Base-by-base conservation (phyloP, 345 rosid genomes). In the Brassica carinata region DNA sequence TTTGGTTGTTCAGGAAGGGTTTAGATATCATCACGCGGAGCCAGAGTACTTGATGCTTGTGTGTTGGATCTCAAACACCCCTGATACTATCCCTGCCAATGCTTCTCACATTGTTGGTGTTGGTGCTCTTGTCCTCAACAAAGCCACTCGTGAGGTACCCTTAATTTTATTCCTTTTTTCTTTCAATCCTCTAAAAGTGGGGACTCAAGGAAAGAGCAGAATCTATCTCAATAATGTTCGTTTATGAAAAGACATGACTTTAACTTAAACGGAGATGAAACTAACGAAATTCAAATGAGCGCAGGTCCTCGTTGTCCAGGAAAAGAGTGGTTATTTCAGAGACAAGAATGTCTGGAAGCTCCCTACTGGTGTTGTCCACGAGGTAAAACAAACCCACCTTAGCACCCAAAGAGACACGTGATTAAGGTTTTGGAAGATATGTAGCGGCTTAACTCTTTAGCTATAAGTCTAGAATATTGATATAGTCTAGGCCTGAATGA, bases 241-340 rank as follows among this genome's bases (percentile, higher is more conserved):
- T 59, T 8, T 26, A 0, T 61, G 65, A 40, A 40, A 40, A 48
- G 11, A 26, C 3, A 5, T 29, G 30, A 27, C 66, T 9, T 62
- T 62, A 33, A 61, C 65, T 30, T 26, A 15, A 62, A 26, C 33
- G 8, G 31, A 26, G 64, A 59, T 26, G 65, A 33, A 59, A 55
- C 9, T 36, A 36, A 36, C 43, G 9, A 36, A 36, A 36, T 36
- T 36, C 43, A 36, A 36, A 13, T 45, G 55, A 55, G 53, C 51
- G 68, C 72, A 92, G 97, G 85, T 94, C 57, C 93, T 94, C 8
- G 98, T 94, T 38, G 98, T 94, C 63, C 91, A 89, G 79, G 98
- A 94, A 75, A 87, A 74, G 3, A 67, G 19, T 43, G 98, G 98
- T 10, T 66, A 18, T 18, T 92, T 92, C 83, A 78, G 51, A 82